phyloP scores from a whole-genome alignment of 805 yeast genomes.

The Schizosaccharomyces osmophilus region DNA sequence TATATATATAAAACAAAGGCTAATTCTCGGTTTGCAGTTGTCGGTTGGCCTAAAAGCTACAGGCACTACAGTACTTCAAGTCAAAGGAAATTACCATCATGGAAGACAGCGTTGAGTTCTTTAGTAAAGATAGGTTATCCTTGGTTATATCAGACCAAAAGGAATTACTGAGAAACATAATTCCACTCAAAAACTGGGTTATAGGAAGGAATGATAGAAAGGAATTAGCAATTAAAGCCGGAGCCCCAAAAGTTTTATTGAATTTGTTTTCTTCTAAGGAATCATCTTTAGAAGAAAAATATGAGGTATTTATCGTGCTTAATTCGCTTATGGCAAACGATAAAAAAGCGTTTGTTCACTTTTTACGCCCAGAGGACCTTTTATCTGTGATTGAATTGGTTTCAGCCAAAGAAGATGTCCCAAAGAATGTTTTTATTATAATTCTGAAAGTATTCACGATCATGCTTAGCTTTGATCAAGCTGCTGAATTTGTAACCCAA shows the following conservation, averaged over 20 bases:
- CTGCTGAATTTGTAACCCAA: neutral
- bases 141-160: neutral
- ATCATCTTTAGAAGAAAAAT: neutral
- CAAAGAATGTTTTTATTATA: neutral
- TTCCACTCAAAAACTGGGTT: neutral
- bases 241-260: neutral
- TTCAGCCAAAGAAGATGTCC: neutral
- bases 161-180: neutral
- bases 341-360: neutral
- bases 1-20: too few species aligned
- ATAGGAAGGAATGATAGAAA: neutral
- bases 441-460: neutral
- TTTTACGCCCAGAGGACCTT: neutral
- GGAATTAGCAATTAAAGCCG: neutral
- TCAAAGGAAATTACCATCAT: too few species aligned
- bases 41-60: too few species aligned
- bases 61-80: too few species aligned
- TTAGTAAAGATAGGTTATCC: neutral
- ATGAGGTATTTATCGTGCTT: neutral
- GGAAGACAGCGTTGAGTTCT: neutral
- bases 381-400: neutral
- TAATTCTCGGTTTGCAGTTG: too few species aligned
- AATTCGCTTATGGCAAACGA: neutral
- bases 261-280: neutral
- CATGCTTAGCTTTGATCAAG: neutral